These are phyloP conservation scores for Nicotiana paniculata DNA, from an alignment of 257 asterid genomes.

Conservation along the genomic window DNA sequence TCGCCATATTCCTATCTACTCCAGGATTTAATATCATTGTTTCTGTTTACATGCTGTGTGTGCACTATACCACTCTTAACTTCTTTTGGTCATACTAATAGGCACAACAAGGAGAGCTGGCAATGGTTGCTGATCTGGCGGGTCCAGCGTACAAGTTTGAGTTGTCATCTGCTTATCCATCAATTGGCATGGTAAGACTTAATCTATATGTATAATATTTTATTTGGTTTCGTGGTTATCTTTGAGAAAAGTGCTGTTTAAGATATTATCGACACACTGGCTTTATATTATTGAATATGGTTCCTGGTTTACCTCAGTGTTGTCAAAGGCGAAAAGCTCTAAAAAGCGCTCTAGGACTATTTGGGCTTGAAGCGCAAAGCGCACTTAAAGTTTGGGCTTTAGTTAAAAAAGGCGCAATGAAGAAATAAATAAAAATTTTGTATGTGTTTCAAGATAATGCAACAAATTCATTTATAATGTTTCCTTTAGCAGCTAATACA, in stretches of 20 bases:
- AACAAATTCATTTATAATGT: too few relatives aligned
- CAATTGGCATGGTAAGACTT: slow-evolving; percentile 58
- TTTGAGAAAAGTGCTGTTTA: background rate
- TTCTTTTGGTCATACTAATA: slow-evolving; percentile 19
- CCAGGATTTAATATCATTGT: background rate
- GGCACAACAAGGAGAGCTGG: slow-evolving; percentile 81
- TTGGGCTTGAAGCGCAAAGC: too few relatives aligned
- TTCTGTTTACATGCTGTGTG: background rate
- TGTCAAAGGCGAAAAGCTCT: too few relatives aligned
- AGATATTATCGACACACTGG: background rate
- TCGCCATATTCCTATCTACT: background rate
- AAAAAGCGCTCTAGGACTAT: too few relatives aligned
- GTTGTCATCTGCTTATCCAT: slow-evolving; percentile 66
- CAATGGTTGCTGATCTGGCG: slow-evolving; percentile 75
- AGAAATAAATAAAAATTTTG: too few relatives aligned
- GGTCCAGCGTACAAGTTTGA: slow-evolving; percentile 67
- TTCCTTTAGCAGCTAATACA: too few relatives aligned
- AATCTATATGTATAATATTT: background rate
- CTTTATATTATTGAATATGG: background rate
- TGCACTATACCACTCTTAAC: background rate
- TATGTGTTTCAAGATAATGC: too few relatives aligned
- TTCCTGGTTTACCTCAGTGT: background rate
- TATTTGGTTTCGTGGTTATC: background rate
- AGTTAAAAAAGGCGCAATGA: too few relatives aligned
- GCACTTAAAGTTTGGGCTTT: too few relatives aligned